Percentiles rank a stretch among this genome's conserved stretches.
These are phyloP conservation scores for Botrytis deweyae DNA, from an alignment of 2,329 filamentous ascomycete species.

Conservation along the genomic window DNA sequence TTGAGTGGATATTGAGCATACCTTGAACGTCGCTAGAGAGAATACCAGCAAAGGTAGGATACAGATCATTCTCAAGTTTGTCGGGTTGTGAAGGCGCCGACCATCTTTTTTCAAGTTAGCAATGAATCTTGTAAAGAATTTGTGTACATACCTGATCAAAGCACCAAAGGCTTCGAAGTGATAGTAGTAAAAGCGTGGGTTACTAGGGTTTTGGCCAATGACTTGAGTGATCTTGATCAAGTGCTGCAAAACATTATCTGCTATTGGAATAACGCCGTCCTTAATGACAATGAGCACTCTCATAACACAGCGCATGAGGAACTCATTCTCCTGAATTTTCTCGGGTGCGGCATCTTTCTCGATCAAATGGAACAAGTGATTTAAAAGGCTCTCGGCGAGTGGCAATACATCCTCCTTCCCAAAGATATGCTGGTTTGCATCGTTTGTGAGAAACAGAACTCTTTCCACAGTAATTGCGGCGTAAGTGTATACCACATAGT, in stretches of 20 bases:
- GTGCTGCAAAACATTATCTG: conserved; percentile 77
- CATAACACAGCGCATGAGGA: conserved; percentile 98
- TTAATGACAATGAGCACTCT: conserved; percentile 91
- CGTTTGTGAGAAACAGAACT: conserved; percentile 79
- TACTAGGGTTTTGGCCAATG: conserved; percentile 93
- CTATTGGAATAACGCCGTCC: conserved; percentile 71
- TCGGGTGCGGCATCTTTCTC: conserved; percentile 80
- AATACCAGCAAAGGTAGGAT: conserved; percentile 78
- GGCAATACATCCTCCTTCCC: conserved; percentile 74
- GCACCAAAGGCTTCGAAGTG: conserved; percentile 95
- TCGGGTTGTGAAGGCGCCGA: conserved; percentile 66
- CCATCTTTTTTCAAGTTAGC: conserved; percentile 45
- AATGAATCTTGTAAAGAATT: background rate
- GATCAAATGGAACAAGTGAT: conserved; percentile 88
- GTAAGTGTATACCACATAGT: conserved; percentile 98
- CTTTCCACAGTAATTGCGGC: conserved; percentile 96
- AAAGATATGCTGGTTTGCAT: conserved; percentile 75
- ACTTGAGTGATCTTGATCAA: conserved; percentile 87
- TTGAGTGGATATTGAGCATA: conserved; percentile 42
- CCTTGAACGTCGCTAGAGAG: conserved; percentile 79
- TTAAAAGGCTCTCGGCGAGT: conserved; percentile 79
- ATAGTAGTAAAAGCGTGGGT: conserved; percentile 97
- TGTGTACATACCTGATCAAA: conserved; percentile 55
- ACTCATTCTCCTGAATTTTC: conserved; percentile 98
- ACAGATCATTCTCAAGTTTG: conserved; percentile 77